These are phyloP conservation scores for Limnanthes douglasii DNA, from an alignment of 345 rosid species.

Conservation along the genomic window DNA sequence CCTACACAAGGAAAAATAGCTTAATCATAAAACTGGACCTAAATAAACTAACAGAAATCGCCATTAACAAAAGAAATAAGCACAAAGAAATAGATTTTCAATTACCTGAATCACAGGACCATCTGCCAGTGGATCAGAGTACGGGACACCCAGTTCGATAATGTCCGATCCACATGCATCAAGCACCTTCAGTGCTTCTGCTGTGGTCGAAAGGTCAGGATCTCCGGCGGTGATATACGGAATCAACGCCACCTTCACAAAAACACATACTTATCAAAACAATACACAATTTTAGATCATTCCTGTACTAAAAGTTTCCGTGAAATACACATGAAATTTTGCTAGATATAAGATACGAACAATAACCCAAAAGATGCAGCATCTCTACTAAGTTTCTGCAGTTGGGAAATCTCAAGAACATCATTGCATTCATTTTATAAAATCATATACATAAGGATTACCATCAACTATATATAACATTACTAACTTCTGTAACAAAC, in stretches of 20 bases:
- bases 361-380: no score
- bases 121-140: constrained; percentile 91
- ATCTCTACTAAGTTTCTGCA: no score
- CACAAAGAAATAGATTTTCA: background rate
- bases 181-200: constrained; percentile 67
- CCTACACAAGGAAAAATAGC: constrained; percentile 21
- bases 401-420: no score
- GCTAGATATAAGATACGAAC: background rate
- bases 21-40: background rate
- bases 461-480: no score
- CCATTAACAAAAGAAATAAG: no score
- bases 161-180: constrained; percentile 72
- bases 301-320: background rate
- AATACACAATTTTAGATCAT: background rate
- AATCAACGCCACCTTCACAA: constrained; percentile 61
- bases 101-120: constrained; percentile 92
- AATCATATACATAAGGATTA: no score
- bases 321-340: background rate
- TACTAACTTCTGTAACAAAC: no score
- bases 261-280: background rate
- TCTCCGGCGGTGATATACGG: constrained; percentile 96
- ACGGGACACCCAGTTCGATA: constrained; percentile 76
- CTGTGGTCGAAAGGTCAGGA: constrained; percentile 92
- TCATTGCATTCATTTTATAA: no score
- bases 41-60: no score